Conservation (phyloP, 352 stramenopile species). For the Pythium rishiriense region DNA sequence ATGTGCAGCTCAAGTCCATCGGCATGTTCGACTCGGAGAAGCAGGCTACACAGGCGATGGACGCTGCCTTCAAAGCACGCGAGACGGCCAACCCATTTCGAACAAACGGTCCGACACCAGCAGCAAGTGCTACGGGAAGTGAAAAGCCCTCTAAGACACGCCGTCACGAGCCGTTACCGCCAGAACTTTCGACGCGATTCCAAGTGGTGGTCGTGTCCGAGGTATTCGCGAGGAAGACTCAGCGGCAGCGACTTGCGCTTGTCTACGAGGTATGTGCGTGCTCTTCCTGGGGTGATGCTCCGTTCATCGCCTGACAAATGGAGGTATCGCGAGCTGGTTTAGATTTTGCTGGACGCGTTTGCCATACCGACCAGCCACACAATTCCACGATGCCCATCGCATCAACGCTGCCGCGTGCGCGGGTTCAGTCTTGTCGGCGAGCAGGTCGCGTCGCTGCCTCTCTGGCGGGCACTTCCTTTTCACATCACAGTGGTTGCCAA, state of each 20-base stretch:
- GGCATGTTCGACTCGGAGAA: conserved; percentile 68
- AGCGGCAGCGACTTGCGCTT: conserved; percentile 46
- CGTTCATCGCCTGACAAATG: no score
- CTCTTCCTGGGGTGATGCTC: no score
- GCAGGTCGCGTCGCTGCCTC: conserved; percentile 36
- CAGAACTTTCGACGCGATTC: conserved; percentile 39
- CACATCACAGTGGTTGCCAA: conserved; percentile 50
- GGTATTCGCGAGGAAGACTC: conserved; percentile 42
- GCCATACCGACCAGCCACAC: not conserved
- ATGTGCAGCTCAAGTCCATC: conserved; percentile 49
- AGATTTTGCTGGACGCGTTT: conserved; percentile 14
- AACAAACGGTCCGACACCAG: not conserved
- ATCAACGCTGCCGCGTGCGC: not conserved
- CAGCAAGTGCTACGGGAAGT: not conserved
- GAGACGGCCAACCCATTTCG: conserved; percentile 30
- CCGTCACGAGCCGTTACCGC: conserved; percentile 22
- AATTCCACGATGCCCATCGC: not conserved
- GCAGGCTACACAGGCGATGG: conserved; percentile 36
- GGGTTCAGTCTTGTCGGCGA: conserved; percentile 40
- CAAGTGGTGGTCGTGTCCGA: conserved; percentile 56
- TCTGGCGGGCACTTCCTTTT: conserved; percentile 44
- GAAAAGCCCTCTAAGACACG: not conserved
- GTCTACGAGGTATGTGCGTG: conserved; percentile 36
- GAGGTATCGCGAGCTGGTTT: no score
- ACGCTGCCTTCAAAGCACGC: conserved; percentile 26